A percentile compares a stretch with the other conserved stretches of the same genome.
phyloP scores from a whole-genome alignment of 805 yeast species.

The Candida multigemmis region DNA sequence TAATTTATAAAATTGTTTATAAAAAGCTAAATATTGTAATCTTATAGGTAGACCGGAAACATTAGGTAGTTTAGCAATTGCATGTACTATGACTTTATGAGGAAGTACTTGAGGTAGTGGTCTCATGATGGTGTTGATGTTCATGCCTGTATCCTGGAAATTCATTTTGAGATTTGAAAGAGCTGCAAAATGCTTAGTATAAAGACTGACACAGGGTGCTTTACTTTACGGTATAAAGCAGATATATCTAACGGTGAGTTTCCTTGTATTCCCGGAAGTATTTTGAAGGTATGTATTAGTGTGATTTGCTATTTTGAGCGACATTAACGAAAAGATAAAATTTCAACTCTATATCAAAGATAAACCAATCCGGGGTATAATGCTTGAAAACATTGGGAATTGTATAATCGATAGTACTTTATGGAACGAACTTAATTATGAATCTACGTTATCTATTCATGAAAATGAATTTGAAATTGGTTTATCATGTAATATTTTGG shows the following conservation, averaged over 20 bases:
- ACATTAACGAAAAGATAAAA: slow-evolving; percentile 1
- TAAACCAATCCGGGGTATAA: slow-evolving; percentile 3
- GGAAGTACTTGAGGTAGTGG: slow-evolving; percentile 4
- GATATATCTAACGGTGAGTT: background rate
- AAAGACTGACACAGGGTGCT: slow-evolving; percentile 4
- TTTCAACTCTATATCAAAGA: slow-evolving; percentile 7
- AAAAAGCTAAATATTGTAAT: slow-evolving; percentile 10
- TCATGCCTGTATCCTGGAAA: too few relatives aligned
- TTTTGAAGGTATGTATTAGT: background rate
- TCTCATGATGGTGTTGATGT: too few relatives aligned
- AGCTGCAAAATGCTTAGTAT: slow-evolving; percentile 1
- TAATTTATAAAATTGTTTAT: slow-evolving; percentile 23
- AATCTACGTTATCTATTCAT: slow-evolving; percentile 3
- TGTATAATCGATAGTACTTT: slow-evolving; percentile 1
- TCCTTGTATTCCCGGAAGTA: slow-evolving; percentile 1
- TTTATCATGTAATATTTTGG: slow-evolving; percentile 6
- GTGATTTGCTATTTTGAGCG: background rate
- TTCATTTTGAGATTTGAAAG: background rate
- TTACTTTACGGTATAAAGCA: slow-evolving; percentile 3
- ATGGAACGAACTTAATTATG: slow-evolving; percentile 6
- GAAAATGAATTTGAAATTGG: slow-evolving; percentile 3
- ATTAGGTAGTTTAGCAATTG: slow-evolving; percentile 1
- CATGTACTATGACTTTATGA: slow-evolving; percentile 4
- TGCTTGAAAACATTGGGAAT: slow-evolving; percentile 7
- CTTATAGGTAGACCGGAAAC: slow-evolving; percentile 4